Evolutionary conservation across 495 filamentous ascomycete genomes (phyloP).

Genomic region (Pyronema domesticum): DNA sequence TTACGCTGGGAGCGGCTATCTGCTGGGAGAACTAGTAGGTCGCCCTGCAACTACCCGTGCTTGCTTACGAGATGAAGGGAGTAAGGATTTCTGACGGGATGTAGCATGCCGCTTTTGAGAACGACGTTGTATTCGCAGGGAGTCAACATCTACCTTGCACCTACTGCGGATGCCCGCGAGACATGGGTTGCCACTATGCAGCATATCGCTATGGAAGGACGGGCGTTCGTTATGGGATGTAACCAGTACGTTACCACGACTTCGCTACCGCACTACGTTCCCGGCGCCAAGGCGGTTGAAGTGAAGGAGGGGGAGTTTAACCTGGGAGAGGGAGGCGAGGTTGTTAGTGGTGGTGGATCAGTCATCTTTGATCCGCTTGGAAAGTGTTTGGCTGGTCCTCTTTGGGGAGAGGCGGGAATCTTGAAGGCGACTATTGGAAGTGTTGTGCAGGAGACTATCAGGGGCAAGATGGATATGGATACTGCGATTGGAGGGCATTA

Average conservation of each 20-base stretch:
- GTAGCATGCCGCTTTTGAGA: conserved; percentile 62
- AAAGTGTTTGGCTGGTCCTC: conserved; percentile 55
- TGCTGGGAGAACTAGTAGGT: conserved; percentile 80
- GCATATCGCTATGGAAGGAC: conserved; percentile 61
- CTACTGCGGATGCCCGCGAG: conserved; percentile 72
- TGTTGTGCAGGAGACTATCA: conserved; percentile 28
- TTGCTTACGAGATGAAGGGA: background rate
- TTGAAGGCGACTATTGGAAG: conserved; percentile 34
- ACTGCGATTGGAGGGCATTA: conserved; percentile 27
- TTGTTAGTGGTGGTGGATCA: conserved; percentile 55
- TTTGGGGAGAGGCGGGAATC: conserved; percentile 58
- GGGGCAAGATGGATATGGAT: conserved; percentile 38
- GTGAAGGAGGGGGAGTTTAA: background rate
- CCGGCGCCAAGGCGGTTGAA: background rate
- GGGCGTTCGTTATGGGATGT: conserved; percentile 69
- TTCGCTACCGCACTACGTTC: conserved; percentile 5
- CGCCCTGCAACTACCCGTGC: background rate
- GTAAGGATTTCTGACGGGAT: background rate
- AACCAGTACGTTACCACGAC: conserved; percentile 55
- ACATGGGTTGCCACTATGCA: conserved; percentile 71
- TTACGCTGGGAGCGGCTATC: conserved; percentile 71
- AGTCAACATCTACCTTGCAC: conserved; percentile 81
- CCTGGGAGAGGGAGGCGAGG: background rate
- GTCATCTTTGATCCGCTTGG: conserved; percentile 68
- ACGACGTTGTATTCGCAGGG: conserved; percentile 75